These are phyloP conservation scores for Biancaea sappan DNA, from an alignment of 306 rosid species.

Conservation along the genomic window DNA sequence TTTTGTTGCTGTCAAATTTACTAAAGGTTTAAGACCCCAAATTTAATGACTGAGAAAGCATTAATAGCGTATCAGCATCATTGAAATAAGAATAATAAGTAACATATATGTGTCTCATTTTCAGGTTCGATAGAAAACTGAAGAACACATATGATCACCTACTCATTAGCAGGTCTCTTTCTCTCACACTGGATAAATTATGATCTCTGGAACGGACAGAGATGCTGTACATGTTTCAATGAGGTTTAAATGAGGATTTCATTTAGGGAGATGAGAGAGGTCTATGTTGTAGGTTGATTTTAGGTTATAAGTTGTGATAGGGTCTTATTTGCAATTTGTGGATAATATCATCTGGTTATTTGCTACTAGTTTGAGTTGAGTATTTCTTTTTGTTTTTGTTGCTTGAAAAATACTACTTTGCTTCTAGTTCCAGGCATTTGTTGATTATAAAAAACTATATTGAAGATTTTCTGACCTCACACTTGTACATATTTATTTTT, in stretches of 20 bases:
- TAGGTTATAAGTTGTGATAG: background rate
- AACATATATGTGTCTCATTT: conserved; percentile 30
- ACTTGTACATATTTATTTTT: conserved; percentile 28
- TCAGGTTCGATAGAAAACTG: conserved; percentile 97
- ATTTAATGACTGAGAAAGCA: conserved; percentile 18
- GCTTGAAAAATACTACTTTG: background rate
- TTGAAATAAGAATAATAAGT: conserved; percentile 18
- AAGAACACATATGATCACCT: conserved; percentile 94
- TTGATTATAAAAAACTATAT: conserved; percentile 23
- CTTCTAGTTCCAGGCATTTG: conserved; percentile 4
- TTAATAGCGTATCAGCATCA: background rate
- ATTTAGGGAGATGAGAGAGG: conserved; percentile 1
- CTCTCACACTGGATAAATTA: conserved; percentile 36
- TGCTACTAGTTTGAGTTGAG: conserved; percentile 13
- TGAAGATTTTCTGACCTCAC: conserved; percentile 21
- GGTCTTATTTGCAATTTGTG: background rate
- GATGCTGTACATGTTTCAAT: conserved; percentile 16
- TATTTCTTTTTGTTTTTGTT: background rate
- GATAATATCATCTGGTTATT: conserved; percentile 5
- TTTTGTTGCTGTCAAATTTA: conserved; percentile 10
- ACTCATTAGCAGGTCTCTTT: conserved; percentile 94
- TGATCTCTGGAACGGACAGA: conserved; percentile 31
- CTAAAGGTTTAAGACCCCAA: background rate
- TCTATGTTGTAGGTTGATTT: conserved; percentile 9
- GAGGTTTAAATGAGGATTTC: background rate